Percentiles rank a stretch among this genome's conserved stretches.
Conservation (phyloP, 2,329 filamentous ascomycete genomes). For the Colletotrichum sp. region DNA sequence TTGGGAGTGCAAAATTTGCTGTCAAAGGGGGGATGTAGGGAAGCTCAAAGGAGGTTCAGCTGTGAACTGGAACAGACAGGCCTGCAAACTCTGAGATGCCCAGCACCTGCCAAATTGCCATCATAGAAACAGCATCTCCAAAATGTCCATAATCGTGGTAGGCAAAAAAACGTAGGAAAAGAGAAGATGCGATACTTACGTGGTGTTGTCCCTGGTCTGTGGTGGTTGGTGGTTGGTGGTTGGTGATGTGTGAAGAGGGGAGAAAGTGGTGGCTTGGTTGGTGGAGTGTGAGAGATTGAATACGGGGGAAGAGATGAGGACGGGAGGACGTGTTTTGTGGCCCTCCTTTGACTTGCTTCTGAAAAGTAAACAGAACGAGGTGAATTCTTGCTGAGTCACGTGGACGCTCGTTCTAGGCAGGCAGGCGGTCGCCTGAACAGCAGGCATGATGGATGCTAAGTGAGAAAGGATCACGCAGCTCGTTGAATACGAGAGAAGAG, state of each 20-base stretch:
- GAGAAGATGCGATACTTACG: not conserved
- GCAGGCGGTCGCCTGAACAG: not conserved
- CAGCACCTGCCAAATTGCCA: not conserved
- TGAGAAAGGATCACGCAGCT: accelerated
- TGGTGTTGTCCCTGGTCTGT: not conserved
- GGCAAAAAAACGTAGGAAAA: not conserved
- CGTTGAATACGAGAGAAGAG: not conserved
- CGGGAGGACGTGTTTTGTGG: not conserved
- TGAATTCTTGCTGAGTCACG: not conserved
- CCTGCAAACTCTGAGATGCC: not conserved
- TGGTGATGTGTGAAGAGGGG: not conserved
- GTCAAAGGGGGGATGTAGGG: not conserved
- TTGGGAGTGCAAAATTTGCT: not conserved
- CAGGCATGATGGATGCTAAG: not conserved
- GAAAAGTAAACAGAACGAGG: not conserved
- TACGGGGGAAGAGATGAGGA: not conserved
- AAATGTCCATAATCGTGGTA: not conserved
- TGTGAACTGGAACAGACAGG: not conserved
- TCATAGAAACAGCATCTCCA: not conserved
- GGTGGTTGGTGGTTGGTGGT: not conserved
- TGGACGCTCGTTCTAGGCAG: not conserved
- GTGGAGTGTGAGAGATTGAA: not conserved
- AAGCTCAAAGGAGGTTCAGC: not conserved
- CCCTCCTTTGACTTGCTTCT: not conserved
- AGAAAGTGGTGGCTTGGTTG: not conserved